Percentiles rank a stretch among this genome's conserved stretches.
Conservation (phyloP, 768 basidiomycete genomes). For the Rhizopogon sp. region DNA sequence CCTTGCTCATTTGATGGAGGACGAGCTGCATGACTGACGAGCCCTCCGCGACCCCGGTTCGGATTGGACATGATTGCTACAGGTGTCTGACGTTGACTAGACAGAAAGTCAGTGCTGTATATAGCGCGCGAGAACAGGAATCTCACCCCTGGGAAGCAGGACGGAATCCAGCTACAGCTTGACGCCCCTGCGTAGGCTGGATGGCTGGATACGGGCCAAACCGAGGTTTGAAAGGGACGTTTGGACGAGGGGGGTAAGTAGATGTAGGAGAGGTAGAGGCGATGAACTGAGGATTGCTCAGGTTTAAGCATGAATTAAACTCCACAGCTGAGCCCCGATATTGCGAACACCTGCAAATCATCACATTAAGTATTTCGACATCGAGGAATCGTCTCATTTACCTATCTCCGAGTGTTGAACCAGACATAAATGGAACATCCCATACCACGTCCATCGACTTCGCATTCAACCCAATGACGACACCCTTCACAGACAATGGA, state of each 20-base stretch:
- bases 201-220: slow-evolving; percentile 62
- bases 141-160: slow-evolving; percentile 39
- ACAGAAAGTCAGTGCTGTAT: not conserved
- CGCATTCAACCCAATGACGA: slow-evolving; percentile 83
- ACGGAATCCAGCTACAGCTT: slow-evolving; percentile 59
- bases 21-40: slow-evolving; percentile 7
- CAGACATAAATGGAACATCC: slow-evolving; percentile 95
- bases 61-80: slow-evolving; percentile 79
- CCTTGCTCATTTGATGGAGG: slow-evolving; percentile 7
- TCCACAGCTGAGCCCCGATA: slow-evolving; percentile 90
- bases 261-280: slow-evolving; percentile 63
- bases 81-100: slow-evolving; percentile 22
- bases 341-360: slow-evolving; percentile 64
- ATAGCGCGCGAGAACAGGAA: not conserved
- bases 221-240: slow-evolving; percentile 58
- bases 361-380: not conserved
- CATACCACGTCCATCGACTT: slow-evolving; percentile 93
- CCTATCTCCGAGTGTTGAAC: slow-evolving; percentile 81
- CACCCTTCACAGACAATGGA: slow-evolving; percentile 86
- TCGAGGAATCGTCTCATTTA: slow-evolving; percentile 22
- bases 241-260: slow-evolving; percentile 42
- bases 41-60: slow-evolving; percentile 38
- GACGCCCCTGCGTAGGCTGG: slow-evolving; percentile 49
- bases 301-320: slow-evolving; percentile 84
- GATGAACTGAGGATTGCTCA: slow-evolving; percentile 82